A percentile compares a stretch with the other conserved stretches of the same genome.
Conservation (phyloP, 2,329 filamentous ascomycete species). For the Aureobasidium sp. region DNA sequence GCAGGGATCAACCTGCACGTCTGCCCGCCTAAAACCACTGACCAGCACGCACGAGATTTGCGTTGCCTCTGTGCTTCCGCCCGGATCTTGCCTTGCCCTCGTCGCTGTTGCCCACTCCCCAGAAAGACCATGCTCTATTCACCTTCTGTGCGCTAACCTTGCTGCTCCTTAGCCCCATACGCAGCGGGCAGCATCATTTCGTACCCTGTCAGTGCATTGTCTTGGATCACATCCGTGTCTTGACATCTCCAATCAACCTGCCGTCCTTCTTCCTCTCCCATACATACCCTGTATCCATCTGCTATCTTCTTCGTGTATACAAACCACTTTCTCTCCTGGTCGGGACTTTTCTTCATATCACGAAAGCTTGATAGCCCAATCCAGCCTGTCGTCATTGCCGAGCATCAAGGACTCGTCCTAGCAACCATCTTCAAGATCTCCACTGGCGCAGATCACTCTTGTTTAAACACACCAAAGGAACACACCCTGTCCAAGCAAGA, state of each 20-base stretch:
- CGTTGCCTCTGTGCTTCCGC: constrained; percentile 13
- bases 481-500: not conserved
- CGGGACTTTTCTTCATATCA: not conserved
- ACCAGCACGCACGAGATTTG: constrained; percentile 15
- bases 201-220: constrained; percentile 13
- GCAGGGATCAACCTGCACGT: constrained; percentile 14
- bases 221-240: not conserved
- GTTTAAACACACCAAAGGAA: not conserved
- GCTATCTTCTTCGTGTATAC: not conserved
- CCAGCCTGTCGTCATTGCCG: not conserved
- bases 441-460: not conserved
- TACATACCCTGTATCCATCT: not conserved
- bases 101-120: constrained; percentile 6
- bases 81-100: constrained; percentile 12
- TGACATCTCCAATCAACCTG: not conserved
- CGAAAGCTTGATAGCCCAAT: not conserved
- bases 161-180: constrained; percentile 12
- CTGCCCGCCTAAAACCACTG: constrained; percentile 14
- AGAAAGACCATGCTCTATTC: constrained; percentile 7
- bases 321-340: not conserved
- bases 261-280: not conserved
- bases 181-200: constrained; percentile 13
- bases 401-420: not conserved
- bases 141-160: constrained; percentile 12
- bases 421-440: not conserved